Evolutionary conservation across 768 basidiomycete genomes (phyloP).

Genomic region (Suillus variegatus): DNA sequence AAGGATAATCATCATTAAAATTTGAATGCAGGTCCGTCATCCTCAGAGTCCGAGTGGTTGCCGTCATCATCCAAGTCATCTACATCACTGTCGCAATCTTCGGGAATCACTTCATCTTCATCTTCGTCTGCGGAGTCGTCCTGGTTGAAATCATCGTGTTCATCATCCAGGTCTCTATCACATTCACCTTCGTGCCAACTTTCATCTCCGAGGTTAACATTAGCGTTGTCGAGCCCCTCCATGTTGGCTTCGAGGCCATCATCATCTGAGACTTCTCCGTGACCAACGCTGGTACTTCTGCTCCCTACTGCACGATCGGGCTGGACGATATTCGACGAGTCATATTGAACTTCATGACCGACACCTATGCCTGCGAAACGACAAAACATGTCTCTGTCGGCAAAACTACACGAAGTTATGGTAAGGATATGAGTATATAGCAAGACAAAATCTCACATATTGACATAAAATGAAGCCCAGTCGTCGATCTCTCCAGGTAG

Average conservation of each 20-base stretch:
- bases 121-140: not conserved
- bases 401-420: constrained; percentile 1
- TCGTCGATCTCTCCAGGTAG: not conserved
- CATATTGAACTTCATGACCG: constrained; percentile 4
- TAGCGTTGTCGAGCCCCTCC: too few species aligned
- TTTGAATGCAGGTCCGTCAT: not conserved
- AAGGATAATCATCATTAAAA: not conserved
- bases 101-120: not conserved
- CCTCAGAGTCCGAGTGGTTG: not conserved
- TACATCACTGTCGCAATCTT: not conserved
- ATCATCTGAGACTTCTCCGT: not conserved
- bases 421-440: not conserved
- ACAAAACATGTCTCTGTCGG: constrained; percentile 12
- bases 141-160: not conserved
- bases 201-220: not conserved
- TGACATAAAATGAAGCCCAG: not conserved
- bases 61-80: not conserved
- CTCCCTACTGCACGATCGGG: not conserved
- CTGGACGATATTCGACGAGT: not conserved
- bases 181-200: too few species aligned
- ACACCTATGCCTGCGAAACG: constrained; percentile 9
- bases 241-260: not conserved
- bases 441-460: not conserved
- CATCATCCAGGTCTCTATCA: not conserved
- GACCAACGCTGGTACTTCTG: not conserved